Conservation (phyloP, 768 basidiomycete species). For the Chiua virens region DNA sequence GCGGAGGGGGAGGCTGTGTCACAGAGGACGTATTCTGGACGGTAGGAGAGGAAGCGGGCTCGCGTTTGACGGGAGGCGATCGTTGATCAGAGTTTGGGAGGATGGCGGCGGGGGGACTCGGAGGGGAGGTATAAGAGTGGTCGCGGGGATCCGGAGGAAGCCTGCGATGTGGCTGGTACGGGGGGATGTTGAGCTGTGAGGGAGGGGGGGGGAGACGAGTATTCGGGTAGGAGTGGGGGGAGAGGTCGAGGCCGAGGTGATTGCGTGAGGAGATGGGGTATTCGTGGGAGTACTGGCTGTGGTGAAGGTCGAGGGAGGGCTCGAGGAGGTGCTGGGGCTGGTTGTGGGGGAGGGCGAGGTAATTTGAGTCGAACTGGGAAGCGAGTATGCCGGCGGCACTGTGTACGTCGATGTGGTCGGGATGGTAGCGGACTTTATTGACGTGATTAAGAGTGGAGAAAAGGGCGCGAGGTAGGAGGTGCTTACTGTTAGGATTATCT, state of each 20-base stretch:
- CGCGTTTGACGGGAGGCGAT: slow-evolving; percentile 44
- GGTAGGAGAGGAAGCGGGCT: slow-evolving; percentile 40
- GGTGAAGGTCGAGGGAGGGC: slow-evolving; percentile 42
- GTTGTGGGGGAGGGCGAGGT: slow-evolving; percentile 40
- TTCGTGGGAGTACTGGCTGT: slow-evolving; percentile 40
- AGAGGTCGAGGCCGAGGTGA: slow-evolving; percentile 46
- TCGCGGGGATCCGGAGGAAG: slow-evolving; percentile 39
- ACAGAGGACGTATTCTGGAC: slow-evolving; percentile 26
- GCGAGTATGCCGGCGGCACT: slow-evolving; percentile 48
- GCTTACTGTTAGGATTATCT: slow-evolving; percentile 41
- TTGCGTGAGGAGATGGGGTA: slow-evolving; percentile 45
- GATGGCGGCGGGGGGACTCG: slow-evolving; percentile 17
- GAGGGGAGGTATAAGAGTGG: slow-evolving; percentile 37
- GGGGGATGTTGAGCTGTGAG: slow-evolving; percentile 16
- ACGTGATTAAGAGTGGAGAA: slow-evolving; percentile 35
- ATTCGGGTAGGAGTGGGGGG: slow-evolving; percentile 39
- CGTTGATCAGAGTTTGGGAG: slow-evolving; percentile 26
- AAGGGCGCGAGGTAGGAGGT: slow-evolving; percentile 49
- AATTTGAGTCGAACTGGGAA: slow-evolving; percentile 51
- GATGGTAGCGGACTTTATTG: slow-evolving; percentile 73
- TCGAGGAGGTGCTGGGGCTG: slow-evolving; percentile 44
- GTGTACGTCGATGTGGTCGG: slow-evolving; percentile 45
- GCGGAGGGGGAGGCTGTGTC: slow-evolving; percentile 26
- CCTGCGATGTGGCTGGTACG: slow-evolving; percentile 31
- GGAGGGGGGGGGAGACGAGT: slow-evolving; percentile 43